phyloP scores from a whole-genome alignment of 352 stramenopile species.

The Paralagenidium karlingii region DNA sequence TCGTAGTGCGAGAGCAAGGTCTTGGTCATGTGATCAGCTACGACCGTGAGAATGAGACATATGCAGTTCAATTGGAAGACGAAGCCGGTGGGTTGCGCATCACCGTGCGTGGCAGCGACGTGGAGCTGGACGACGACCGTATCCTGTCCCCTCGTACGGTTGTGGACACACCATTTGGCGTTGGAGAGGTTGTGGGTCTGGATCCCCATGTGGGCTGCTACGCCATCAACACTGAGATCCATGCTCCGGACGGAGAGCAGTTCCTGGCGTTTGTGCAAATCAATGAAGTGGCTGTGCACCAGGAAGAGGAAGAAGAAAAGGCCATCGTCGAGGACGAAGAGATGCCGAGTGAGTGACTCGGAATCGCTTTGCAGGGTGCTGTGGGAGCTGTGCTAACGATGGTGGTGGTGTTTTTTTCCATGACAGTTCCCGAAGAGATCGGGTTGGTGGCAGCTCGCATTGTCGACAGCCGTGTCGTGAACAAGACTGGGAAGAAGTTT shows the following conservation, averaged over 20 bases:
- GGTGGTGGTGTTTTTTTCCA: slow-evolving; percentile 3
- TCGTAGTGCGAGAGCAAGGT: slow-evolving; percentile 60
- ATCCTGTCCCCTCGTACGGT: slow-evolving; percentile 76
- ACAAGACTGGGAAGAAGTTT: slow-evolving; percentile 76
- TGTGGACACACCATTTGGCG: slow-evolving; percentile 76
- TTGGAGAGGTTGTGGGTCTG: slow-evolving; percentile 67
- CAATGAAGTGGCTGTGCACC: slow-evolving; percentile 44
- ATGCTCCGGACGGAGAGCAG: slow-evolving; percentile 56
- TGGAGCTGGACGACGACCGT: slow-evolving; percentile 75
- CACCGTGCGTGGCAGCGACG: slow-evolving; percentile 46
- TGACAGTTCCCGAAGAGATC: slow-evolving; percentile 71
- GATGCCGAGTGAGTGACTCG: too few species aligned
- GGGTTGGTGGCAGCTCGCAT: slow-evolving; percentile 66
- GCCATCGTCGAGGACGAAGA: slow-evolving; percentile 66
- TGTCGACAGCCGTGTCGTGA: slow-evolving; percentile 74
- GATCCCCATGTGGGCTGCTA: slow-evolving; percentile 84
- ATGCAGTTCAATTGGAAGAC: slow-evolving; percentile 54
- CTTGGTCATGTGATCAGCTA: slow-evolving; percentile 63
- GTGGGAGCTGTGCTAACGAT: too few species aligned
- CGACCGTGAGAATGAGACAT: slow-evolving; percentile 66
- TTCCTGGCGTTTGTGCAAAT: slow-evolving; percentile 81
- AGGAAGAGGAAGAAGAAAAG: slow-evolving; percentile 61
- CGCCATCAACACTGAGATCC: slow-evolving; percentile 75
- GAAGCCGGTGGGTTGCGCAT: slow-evolving; percentile 55
- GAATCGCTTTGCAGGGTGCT: too few species aligned